Percentiles rank a stretch among this genome's conserved stretches.
These are phyloP conservation scores for Orbilia javanica DNA, from an alignment of 2,329 filamentous ascomycete species.

Conservation along the genomic window DNA sequence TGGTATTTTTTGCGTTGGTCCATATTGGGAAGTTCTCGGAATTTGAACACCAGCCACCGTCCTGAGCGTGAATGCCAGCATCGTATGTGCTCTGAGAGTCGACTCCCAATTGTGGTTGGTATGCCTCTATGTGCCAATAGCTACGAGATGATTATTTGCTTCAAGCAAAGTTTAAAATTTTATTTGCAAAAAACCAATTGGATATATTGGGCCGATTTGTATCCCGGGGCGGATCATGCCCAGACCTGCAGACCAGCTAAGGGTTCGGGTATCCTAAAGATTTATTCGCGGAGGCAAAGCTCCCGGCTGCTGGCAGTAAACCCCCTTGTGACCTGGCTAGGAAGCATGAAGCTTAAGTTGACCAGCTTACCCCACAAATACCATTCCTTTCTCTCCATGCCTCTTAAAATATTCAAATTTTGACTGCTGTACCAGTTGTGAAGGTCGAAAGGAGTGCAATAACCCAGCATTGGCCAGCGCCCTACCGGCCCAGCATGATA, in stretches of 20 bases:
- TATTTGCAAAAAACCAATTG: too few species aligned
- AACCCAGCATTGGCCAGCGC: background rate
- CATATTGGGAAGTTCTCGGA: background rate
- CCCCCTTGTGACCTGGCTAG: conserved; percentile 4
- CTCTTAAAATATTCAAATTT: background rate
- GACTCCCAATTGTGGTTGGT: too few species aligned
- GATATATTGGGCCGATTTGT: too few species aligned
- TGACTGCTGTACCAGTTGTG: background rate
- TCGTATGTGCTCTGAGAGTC: too few species aligned
- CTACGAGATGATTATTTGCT: too few species aligned
- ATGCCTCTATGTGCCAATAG: too few species aligned
- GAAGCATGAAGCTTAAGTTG: background rate
- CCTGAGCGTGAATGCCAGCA: background rate
- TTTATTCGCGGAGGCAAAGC: conserved; percentile 8
- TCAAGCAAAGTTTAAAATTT: too few species aligned
- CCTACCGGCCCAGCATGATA: background rate
- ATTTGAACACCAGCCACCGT: background rate
- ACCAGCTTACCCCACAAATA: conserved; percentile 1
- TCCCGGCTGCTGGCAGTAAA: background rate
- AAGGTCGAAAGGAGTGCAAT: background rate
- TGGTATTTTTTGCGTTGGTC: conserved; percentile 11
- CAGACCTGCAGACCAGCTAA: too few species aligned
- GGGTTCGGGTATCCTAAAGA: background rate
- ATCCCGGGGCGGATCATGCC: too few species aligned
- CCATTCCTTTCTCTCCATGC: background rate